Evolutionary conservation across 495 filamentous ascomycete species (phyloP), one percentile per base, ranked within the genome.

Genomic region (Rhypophila decipiens): DNA sequence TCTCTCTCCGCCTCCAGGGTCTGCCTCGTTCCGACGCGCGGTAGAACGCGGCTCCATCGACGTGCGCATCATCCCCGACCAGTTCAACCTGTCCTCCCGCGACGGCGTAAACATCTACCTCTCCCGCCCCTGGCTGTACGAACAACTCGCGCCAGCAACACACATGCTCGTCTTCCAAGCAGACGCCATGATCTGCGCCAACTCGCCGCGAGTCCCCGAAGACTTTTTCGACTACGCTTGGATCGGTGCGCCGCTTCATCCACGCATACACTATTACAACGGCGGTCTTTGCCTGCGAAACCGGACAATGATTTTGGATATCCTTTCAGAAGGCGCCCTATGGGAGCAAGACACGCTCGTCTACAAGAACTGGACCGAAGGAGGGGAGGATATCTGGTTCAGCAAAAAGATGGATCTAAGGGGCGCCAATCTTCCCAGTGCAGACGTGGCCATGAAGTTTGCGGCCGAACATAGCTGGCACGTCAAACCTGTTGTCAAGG

Each of bases 321-420:
- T 64, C 15, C 29, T 65, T 19, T 31, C 31, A 31, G 27, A 31
- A 13, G 27, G 27, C 27, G 7, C 7, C 27, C 7, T 7, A 7
- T 31, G 27, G 27, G 27, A 31, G 40, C 21, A 55, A 1, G 45
- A 57, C 17, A 58, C 53, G 47, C 47, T 56, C 37, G 60, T 57
- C 41, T 18, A 3, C 40, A 31, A 2, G 9, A 19, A 39, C 19
- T 43, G 41, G 39, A 39, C 39, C 47, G 39, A 21, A 2, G 49
- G 42, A 22, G 63, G 55, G 33, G 64, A 67, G 52, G 62, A 65
- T 47, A 53, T 60, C 49, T 67, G 60, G 57, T 61, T 55, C 50
- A 59, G 36, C 34, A 23, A n/a, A 17, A 36, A 50, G 34, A 50
- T 50, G 47, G 22, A 21, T n/a, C 21, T n/a, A 24, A 31, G 44